Conservation (phyloP, 139 green algal species). For the Limnomonas spitsbergensis region DNA sequence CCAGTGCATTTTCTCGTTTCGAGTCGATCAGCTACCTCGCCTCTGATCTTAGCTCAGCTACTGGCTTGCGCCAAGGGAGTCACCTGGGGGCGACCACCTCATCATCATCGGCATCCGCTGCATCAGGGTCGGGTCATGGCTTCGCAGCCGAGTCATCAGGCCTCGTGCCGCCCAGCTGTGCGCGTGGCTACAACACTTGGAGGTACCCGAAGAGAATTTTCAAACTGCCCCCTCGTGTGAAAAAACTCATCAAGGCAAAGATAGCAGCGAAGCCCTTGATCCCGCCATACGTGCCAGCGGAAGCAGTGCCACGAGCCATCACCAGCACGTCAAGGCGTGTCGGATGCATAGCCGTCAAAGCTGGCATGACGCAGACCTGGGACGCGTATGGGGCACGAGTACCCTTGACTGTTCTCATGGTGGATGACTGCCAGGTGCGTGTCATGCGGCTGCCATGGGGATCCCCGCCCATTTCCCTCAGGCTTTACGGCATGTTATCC, state of each 20-base stretch:
- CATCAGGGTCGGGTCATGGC: background rate
- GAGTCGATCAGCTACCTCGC: no score
- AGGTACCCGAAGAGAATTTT: conserved; percentile 4
- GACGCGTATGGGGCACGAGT: conserved; percentile 80
- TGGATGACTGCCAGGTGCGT: conserved; percentile 89
- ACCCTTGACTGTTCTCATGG: conserved; percentile 93
- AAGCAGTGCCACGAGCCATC: background rate
- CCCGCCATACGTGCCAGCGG: background rate
- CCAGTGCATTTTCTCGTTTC: no score
- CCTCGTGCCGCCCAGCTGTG: no score
- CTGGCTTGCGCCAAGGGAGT: no score
- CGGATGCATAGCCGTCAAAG: conserved; percentile 89
- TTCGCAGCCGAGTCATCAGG: no score
- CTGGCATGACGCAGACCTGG: conserved; percentile 96
- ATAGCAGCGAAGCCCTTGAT: background rate
- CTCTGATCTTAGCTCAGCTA: no score
- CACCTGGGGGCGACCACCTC: background rate
- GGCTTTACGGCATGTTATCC: background rate
- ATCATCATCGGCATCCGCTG: background rate
- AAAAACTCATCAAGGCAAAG: background rate
- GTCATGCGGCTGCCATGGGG: no score
- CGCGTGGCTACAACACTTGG: conserved; percentile 13
- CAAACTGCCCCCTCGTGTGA: background rate
- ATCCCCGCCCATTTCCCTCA: background rate
- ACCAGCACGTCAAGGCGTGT: conserved; percentile 47